Conservation (phyloP, 805 yeast genomes). For the Pichia sporocuriosa region DNA sequence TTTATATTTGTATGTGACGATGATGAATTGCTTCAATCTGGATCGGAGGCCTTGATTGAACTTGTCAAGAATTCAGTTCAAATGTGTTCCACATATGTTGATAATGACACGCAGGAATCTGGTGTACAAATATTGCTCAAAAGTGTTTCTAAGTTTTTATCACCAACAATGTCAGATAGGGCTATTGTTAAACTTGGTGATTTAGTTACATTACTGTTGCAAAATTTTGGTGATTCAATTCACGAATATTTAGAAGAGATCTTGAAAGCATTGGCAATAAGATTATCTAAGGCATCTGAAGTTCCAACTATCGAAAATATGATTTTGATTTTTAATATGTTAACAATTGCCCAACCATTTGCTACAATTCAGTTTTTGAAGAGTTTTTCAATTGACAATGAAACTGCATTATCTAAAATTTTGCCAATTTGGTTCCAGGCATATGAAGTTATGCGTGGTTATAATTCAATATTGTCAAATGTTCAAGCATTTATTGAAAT, state of each 20-base stretch:
- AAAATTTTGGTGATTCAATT: slow-evolving; percentile 32
- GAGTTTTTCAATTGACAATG: slow-evolving; percentile 27
- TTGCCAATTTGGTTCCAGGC: slow-evolving; percentile 78
- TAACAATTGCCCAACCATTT: slow-evolving; percentile 55
- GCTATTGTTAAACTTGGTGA: slow-evolving; percentile 78
- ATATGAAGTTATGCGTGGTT: slow-evolving; percentile 77
- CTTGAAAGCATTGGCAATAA: slow-evolving; percentile 63
- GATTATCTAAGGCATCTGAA: slow-evolving; percentile 62
- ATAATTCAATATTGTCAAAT: slow-evolving; percentile 57
- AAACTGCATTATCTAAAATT: slow-evolving; percentile 46
- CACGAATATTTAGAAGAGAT: slow-evolving; percentile 46
- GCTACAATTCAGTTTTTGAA: slow-evolving; percentile 60
- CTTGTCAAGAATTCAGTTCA: slow-evolving; percentile 40
- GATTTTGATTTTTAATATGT: slow-evolving; percentile 65
- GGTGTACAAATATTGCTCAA: slow-evolving; percentile 55
- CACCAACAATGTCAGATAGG: slow-evolving; percentile 66
- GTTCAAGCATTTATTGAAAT: slow-evolving; percentile 67
- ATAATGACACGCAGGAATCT: slow-evolving; percentile 31
- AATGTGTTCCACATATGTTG: slow-evolving; percentile 29
- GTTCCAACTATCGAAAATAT: slow-evolving; percentile 72
- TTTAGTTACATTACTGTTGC: slow-evolving; percentile 26
- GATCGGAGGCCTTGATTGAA: slow-evolving; percentile 66
- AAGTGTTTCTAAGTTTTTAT: slow-evolving; percentile 61
- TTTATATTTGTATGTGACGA: slow-evolving; percentile 48
- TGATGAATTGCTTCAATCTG: slow-evolving; percentile 68